Percentiles rank a stretch among this genome's conserved stretches.
Conservation (phyloP, 495 filamentous ascomycete species). For the Paragyromitra xinjiangensis region DNA sequence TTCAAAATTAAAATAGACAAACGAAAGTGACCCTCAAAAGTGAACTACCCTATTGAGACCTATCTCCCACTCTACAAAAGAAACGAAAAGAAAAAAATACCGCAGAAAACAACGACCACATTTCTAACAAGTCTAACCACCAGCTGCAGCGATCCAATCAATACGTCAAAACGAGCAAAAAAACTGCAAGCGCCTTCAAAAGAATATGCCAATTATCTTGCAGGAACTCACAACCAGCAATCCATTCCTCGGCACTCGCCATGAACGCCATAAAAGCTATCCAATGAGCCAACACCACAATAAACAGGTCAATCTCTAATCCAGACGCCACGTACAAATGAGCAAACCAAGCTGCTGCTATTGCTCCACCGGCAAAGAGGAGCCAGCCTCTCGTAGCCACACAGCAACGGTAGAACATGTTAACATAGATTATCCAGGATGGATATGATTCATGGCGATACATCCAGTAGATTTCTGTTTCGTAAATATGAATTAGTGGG, state of each 20-base stretch:
- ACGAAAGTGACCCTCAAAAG: not conserved
- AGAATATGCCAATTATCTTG: not conserved
- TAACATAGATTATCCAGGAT: not conserved
- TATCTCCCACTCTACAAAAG: not conserved
- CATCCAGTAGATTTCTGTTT: conserved; percentile 26
- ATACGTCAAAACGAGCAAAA: not conserved
- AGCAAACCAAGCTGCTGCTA: not conserved
- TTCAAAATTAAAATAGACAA: too few species aligned
- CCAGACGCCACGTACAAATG: conserved; percentile 3
- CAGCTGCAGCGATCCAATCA: not conserved
- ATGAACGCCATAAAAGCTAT: conserved; percentile 14
- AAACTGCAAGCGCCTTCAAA: conserved; percentile 2
- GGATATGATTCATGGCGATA: conserved; percentile 20
- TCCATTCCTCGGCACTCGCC: conserved; percentile 11
- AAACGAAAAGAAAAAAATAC: not conserved
- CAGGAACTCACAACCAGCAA: conserved; percentile 6
- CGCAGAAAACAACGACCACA: not conserved
- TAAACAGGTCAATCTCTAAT: conserved; percentile 28
- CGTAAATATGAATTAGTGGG: not conserved
- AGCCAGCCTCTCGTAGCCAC: conserved; percentile 11
- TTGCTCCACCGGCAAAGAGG: not conserved
- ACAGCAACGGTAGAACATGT: not conserved
- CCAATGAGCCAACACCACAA: conserved; percentile 22
- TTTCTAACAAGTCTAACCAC: not conserved
- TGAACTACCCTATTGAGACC: not conserved